A percentile compares a stretch with the other conserved stretches of the same genome.
Conservation (phyloP, 352 stramenopile species). For the Globisporangium emineosum region DNA sequence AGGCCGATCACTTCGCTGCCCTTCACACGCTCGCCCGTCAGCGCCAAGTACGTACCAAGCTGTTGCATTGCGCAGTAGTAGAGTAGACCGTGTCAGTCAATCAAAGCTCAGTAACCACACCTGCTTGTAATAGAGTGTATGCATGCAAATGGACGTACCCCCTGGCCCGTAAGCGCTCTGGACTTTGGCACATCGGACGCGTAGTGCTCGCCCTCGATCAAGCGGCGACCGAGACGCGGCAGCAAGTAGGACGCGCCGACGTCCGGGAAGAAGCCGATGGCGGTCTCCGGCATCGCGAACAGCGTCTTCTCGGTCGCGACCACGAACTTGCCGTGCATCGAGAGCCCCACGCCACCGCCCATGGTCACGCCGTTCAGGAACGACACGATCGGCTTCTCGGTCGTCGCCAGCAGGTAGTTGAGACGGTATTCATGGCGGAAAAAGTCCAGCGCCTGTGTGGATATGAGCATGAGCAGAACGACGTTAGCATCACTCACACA, state of each 20-base stretch:
- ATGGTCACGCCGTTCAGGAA: constrained; percentile 98
- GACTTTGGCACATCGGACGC: constrained; percentile 66
- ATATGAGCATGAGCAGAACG: neutral
- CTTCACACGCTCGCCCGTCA: constrained; percentile 93
- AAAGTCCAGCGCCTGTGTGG: constrained; percentile 74
- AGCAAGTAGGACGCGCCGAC: constrained; percentile 94
- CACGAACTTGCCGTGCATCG: constrained; percentile 95
- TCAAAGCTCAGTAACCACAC: too few relatives aligned
- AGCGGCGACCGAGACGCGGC: constrained; percentile 75
- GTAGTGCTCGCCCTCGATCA: constrained; percentile 72
- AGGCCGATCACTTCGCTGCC: constrained; percentile 89
- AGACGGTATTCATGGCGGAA: constrained; percentile 96
- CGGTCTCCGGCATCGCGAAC: constrained; percentile 99
- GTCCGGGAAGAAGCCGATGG: constrained; percentile 98
- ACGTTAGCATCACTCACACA: constrained; percentile 1
- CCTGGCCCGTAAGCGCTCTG: constrained; percentile 66
- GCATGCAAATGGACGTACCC: constrained; percentile 28
- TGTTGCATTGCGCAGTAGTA: constrained; percentile 17
- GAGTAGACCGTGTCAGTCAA: constrained; percentile 1
- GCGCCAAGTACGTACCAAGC: constrained; percentile 92
- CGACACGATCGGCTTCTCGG: constrained; percentile 87
- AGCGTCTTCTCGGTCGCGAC: constrained; percentile 96
- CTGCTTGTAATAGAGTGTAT: too few relatives aligned
- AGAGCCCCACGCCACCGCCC: constrained; percentile 97
- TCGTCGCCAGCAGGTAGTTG: constrained; percentile 88